Evolutionary conservation across 2,329 filamentous ascomycete species (phyloP).

Genomic region (Cadophora gregata): DNA sequence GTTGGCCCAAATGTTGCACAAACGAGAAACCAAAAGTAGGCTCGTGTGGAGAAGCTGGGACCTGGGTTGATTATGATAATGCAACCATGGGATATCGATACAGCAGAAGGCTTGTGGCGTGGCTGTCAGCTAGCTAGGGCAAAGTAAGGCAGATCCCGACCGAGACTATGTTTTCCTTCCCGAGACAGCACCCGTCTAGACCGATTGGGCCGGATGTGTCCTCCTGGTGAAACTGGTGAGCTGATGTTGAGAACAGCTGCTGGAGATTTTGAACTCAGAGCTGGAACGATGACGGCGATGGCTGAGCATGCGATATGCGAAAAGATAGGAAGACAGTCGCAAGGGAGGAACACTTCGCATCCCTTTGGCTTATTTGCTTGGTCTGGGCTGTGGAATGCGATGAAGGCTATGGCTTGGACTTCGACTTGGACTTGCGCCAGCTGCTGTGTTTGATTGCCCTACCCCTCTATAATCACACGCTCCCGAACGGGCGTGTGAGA

Average conservation of each 20-base stretch:
- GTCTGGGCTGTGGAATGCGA: conserved; percentile 25
- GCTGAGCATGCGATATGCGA: conserved; percentile 6
- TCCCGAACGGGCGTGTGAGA: conserved; percentile 32
- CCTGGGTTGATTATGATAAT: conserved; percentile 11
- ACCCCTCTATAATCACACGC: conserved; percentile 30
- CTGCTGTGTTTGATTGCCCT: conserved; percentile 37
- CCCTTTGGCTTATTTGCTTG: conserved; percentile 4
- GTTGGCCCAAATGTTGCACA: conserved; percentile 5
- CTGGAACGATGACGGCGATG: not conserved
- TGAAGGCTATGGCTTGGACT: conserved; percentile 22
- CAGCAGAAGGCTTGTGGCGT: conserved; percentile 12
- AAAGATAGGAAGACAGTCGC: not conserved
- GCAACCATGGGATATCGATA: conserved; percentile 16
- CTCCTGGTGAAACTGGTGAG: conserved; percentile 23
- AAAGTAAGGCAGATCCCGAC: conserved; percentile 24
- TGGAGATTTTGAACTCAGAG: not conserved
- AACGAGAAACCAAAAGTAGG: conserved; percentile 13
- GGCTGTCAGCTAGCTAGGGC: conserved; percentile 22
- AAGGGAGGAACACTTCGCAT: conserved; percentile 4
- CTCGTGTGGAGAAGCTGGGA: conserved; percentile 22
- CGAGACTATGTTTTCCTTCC: conserved; percentile 29
- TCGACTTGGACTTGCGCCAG: conserved; percentile 5
- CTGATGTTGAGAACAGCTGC: not conserved
- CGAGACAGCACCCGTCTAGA: conserved; percentile 33
- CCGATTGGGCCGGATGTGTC: conserved; percentile 30